Percentiles rank a stretch among this genome's conserved stretches.
Evolutionary conservation across 805 yeast genomes (phyloP).

Genomic region (Jamesozyma gamospora): DNA sequence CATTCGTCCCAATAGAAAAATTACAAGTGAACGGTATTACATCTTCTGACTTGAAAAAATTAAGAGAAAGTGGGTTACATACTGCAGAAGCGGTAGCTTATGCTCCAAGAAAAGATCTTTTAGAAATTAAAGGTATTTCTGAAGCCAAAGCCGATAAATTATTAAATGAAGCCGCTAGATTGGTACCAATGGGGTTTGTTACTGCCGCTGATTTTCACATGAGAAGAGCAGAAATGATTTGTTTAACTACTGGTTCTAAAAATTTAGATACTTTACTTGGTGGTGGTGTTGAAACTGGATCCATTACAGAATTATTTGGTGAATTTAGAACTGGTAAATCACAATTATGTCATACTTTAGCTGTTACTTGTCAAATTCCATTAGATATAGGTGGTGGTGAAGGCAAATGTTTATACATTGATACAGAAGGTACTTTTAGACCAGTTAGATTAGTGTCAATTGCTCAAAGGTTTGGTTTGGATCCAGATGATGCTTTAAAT

Average conservation of each 20-base stretch:
- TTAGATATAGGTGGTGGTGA: conserved; percentile 98
- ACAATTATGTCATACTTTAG: conserved; percentile 91
- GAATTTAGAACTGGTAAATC: conserved; percentile 97
- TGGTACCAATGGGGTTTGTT: conserved; percentile 93
- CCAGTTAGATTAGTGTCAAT: conserved; percentile 84
- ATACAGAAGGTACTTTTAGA: conserved; percentile 94
- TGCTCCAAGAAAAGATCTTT: conserved; percentile 72
- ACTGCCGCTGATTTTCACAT: conserved; percentile 92
- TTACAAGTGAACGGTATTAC: conserved; percentile 77
- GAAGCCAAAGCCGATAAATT: conserved; percentile 90
- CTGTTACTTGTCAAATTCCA: conserved; percentile 94
- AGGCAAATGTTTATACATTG: conserved; percentile 92
- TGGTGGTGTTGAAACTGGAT: conserved; percentile 96
- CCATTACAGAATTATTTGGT: conserved; percentile 92
- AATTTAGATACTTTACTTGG: conserved; percentile 87
- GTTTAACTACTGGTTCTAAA: conserved; percentile 91
- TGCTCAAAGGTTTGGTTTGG: conserved; percentile 83
- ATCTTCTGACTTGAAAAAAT: conserved; percentile 63
- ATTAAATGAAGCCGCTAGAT: conserved; percentile 69
- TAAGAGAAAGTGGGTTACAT: conserved; percentile 72
- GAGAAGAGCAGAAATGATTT: conserved; percentile 80
- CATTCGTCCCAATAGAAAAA: conserved; percentile 29
- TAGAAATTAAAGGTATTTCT: conserved; percentile 81
- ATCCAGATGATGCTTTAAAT: conserved; percentile 89
- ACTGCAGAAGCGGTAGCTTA: conserved; percentile 92